Evolutionary conservation across 2,329 filamentous ascomycete genomes (phyloP).

Genomic region (Xenoacremonium recifei): DNA sequence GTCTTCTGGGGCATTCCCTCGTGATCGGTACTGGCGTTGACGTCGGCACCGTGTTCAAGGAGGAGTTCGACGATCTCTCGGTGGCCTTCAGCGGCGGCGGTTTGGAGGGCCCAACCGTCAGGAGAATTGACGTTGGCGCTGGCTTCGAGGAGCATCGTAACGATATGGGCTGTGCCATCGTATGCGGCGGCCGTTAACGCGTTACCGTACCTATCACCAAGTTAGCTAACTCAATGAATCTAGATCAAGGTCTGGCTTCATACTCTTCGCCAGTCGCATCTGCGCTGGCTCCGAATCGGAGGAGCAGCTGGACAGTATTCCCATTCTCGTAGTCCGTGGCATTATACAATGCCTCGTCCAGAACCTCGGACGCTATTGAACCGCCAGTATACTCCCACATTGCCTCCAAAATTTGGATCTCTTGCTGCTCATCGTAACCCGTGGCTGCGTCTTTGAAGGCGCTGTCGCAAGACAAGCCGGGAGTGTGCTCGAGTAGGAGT

Average conservation of each 20-base stretch:
- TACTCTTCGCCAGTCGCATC: slow-evolving; percentile 39
- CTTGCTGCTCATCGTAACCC: slow-evolving; percentile 27
- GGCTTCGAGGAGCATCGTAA: slow-evolving; percentile 31
- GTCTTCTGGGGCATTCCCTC: slow-evolving; percentile 32
- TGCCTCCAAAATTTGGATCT: slow-evolving; percentile 34
- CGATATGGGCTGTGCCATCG: slow-evolving; percentile 30
- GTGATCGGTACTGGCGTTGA: slow-evolving; percentile 29
- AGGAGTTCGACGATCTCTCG: slow-evolving; percentile 34
- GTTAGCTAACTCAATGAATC: neutral
- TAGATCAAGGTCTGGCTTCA: too few species aligned
- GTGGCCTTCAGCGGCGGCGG: slow-evolving; percentile 35
- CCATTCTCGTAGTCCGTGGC: slow-evolving; percentile 39
- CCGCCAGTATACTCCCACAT: slow-evolving; percentile 38
- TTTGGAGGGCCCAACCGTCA: slow-evolving; percentile 37
- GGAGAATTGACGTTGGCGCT: slow-evolving; percentile 33
- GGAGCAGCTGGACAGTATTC: slow-evolving; percentile 34
- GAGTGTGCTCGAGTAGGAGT: slow-evolving; percentile 31
- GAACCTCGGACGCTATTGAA: slow-evolving; percentile 27
- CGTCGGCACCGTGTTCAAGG: slow-evolving; percentile 32
- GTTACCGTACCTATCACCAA: slow-evolving; percentile 7
- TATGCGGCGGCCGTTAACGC: slow-evolving; percentile 35
- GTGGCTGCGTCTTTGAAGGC: slow-evolving; percentile 33
- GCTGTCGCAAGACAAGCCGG: slow-evolving; percentile 32
- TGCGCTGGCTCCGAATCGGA: slow-evolving; percentile 34
- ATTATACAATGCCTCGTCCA: slow-evolving; percentile 35